phyloP scores from a whole-genome alignment of 2,329 filamentous ascomycete genomes.

The Penicillium glabrum region DNA sequence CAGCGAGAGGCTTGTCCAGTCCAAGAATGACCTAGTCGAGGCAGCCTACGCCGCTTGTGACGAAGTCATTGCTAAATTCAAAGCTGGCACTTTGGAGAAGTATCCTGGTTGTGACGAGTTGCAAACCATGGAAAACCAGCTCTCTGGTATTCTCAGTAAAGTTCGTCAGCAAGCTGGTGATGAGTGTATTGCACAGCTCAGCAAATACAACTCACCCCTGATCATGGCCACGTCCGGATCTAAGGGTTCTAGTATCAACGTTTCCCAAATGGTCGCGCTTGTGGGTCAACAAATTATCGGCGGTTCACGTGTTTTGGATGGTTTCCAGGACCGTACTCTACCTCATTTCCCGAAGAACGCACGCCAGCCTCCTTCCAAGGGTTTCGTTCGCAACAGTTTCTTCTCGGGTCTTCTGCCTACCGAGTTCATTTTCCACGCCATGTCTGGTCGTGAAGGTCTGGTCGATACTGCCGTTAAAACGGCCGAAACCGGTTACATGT shows the following conservation, averaged over 20 bases:
- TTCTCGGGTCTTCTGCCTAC: slow-evolving; percentile 87
- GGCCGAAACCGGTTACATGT: slow-evolving; percentile 99
- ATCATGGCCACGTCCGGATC: slow-evolving; percentile 98
- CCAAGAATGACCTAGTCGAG: slow-evolving; percentile 75
- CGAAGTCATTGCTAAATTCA: slow-evolving; percentile 77
- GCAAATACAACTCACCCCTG: slow-evolving; percentile 85
- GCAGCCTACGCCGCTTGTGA: slow-evolving; percentile 80
- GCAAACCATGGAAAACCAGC: slow-evolving; percentile 83
- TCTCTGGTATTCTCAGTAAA: slow-evolving; percentile 87
- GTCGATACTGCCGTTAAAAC: slow-evolving; percentile 99
- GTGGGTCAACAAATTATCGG: slow-evolving; percentile 98
- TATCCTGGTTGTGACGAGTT: slow-evolving; percentile 88
- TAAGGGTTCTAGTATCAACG: slow-evolving; percentile 96
- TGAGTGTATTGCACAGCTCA: slow-evolving; percentile 85
- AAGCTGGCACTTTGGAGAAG: slow-evolving; percentile 77
- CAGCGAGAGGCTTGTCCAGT: slow-evolving; percentile 64
- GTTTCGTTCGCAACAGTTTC: slow-evolving; percentile 96
- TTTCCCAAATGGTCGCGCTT: slow-evolving; percentile 96
- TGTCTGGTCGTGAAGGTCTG: slow-evolving; percentile 95
- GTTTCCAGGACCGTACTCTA: slow-evolving; percentile 91
- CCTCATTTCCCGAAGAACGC: slow-evolving; percentile 95
- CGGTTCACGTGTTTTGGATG: slow-evolving; percentile 86
- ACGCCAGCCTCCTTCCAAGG: slow-evolving; percentile 88
- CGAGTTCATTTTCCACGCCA: slow-evolving; percentile 97
- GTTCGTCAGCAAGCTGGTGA: slow-evolving; percentile 90